Percentiles rank a stretch among this genome's conserved stretches.
Evolutionary conservation across 805 yeast species (phyloP).

Genomic region (Jamesozyma spencerorum): DNA sequence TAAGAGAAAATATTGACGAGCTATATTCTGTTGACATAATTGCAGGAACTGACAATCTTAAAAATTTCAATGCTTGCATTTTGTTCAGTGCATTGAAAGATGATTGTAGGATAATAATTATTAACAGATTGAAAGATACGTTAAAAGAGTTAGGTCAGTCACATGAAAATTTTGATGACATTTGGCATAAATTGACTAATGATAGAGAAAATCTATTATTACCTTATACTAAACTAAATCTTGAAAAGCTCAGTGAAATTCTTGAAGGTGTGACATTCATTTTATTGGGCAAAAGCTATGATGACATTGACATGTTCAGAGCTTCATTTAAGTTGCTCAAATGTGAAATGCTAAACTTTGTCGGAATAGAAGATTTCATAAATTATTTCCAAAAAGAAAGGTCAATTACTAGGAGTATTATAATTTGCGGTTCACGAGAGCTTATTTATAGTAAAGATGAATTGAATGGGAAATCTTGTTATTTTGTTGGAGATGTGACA

Average conservation of each 20-base stretch:
- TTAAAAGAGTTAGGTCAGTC: neutral
- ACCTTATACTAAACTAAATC: neutral
- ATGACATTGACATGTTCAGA: neutral
- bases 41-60: neutral
- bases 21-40: neutral
- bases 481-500: too few species aligned
- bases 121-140: neutral
- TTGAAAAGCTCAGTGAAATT: neutral
- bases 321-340: too few species aligned
- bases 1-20: neutral
- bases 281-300: neutral
- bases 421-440: too few species aligned
- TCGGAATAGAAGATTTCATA: neutral
- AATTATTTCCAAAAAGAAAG: neutral
- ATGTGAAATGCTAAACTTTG: neutral
- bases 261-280: neutral
- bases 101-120: neutral
- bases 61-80: neutral
- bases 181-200: neutral
- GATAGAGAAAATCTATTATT: neutral
- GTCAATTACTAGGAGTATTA: neutral
- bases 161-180: constrained; percentile 1
- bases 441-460: too few species aligned
- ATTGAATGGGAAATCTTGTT: neutral
- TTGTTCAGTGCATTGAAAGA: neutral